These are phyloP conservation scores for Kodamaea alishanica DNA, from an alignment of 1,139 yeast species.

Conservation along the genomic window DNA sequence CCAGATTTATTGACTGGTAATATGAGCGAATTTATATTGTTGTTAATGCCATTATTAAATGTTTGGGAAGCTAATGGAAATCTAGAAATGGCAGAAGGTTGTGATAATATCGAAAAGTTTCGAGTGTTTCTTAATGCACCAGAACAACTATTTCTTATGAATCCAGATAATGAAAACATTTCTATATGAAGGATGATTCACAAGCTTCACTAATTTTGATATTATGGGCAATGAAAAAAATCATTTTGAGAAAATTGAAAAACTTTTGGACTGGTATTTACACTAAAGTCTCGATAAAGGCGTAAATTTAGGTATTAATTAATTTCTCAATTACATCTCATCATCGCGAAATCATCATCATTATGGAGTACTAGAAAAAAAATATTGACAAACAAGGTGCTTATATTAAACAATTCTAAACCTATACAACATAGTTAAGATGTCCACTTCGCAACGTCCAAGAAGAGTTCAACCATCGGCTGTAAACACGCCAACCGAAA, in stretches of 20 bases:
- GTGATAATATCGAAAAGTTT: constrained; percentile 17
- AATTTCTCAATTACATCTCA: constrained; percentile 3
- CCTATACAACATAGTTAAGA: constrained; percentile 6
- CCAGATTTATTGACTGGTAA: constrained; percentile 7
- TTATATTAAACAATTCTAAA: constrained; percentile 1
- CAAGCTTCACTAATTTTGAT: constrained; percentile 1
- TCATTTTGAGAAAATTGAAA: constrained; percentile 1
- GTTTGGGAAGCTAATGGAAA: constrained; percentile 1
- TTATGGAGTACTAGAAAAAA: constrained; percentile 1
- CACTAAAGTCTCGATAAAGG: background rate
- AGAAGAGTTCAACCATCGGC: constrained; percentile 43
- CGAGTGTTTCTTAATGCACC: constrained; percentile 10
- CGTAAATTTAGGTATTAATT: constrained; percentile 5
- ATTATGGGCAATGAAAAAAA: background rate
- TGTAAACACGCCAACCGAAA: constrained; percentile 48
- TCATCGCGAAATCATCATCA: background rate
- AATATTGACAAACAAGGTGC: background rate
- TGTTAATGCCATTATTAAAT: background rate
- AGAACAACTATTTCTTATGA: constrained; percentile 8
- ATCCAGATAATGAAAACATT: constrained; percentile 11
- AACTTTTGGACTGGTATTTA: constrained; percentile 5
- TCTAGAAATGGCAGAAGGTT: constrained; percentile 11
- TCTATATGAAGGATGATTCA: background rate
- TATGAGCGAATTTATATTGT: background rate
- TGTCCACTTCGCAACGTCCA: constrained; percentile 14